Base-by-base conservation (phyloP, 495 filamentous ascomycete species). In the Podospora australis region DNA sequence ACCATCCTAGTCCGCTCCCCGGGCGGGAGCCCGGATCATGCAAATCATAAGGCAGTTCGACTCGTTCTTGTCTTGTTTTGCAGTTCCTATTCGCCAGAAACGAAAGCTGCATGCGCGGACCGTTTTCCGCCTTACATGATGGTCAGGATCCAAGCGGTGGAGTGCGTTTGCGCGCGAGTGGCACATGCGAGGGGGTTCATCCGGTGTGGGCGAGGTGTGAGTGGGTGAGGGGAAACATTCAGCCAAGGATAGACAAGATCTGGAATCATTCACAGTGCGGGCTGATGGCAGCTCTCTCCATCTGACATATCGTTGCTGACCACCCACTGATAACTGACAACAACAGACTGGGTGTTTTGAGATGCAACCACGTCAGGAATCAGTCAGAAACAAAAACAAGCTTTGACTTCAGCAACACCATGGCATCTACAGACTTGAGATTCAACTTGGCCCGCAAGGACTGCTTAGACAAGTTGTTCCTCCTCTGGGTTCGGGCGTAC, bases 61-160 rank as follows among this genome's bases (percentile, higher is more conserved):
- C 41, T 53, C 36, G 49, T 49, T 39, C 42, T 50, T 53, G 42
- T 48, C 36, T 49, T 50, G 46, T 36, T 44, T 53, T 48, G 24
- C 52, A 26, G 29, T 43, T 65, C 62, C 52, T 48, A 66, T 66
- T 66, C 60, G 63, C 51, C 55, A 47, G 48, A 39, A 36, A 36
- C 32, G 41, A 32, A 24, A 49, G 43, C 62, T 67, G 64, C 64
- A 67, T 57, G 62, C 47, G 64, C 64, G 64, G 64, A 67, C 64
- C 64, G 64, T 67, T 67, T 64, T 67, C 64, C 64, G 64, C 64
- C 64, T 56, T 62, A 65, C 62, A 67, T 64, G 57, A 50, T 49
- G 45, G 55, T 59, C 59, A 59, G 55, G 64, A 58, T 59, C 30
- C 47, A 58, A 56, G 49, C 40, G 50, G 48, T 50, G 55, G 44